phyloP scores from a whole-genome alignment of 106 monocot species.

The Dendrobium officinale region DNA sequence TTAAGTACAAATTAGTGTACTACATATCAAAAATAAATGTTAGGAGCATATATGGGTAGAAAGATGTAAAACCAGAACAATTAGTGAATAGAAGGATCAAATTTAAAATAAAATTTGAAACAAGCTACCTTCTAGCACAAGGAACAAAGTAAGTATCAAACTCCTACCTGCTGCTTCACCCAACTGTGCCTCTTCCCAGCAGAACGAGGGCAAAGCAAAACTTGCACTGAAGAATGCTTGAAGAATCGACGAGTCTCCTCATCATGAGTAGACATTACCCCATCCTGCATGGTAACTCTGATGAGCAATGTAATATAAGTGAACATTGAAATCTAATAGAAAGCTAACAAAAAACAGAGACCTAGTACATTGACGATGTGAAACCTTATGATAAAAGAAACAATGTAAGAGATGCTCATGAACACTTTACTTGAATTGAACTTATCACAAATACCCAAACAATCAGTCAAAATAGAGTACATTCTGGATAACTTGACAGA shows the following conservation, averaged over 20 bases:
- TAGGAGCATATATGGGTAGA: neutral
- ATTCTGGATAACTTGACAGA: neutral
- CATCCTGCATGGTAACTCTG: constrained; percentile 36
- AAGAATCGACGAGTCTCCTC: constrained; percentile 88
- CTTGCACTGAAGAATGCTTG: constrained; percentile 87
- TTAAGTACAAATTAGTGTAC: neutral
- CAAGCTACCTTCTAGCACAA: neutral
- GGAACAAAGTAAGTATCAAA: neutral
- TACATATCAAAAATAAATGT: neutral
- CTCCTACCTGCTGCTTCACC: constrained; percentile 67
- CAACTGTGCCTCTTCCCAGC: constrained; percentile 82
- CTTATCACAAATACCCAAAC: neutral
- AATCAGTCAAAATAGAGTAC: neutral
- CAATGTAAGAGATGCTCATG: neutral
- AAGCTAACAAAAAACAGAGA: neutral
- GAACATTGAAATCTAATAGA: neutral
- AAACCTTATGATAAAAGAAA: neutral
- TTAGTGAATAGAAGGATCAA: neutral
- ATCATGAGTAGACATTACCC: constrained; percentile 75
- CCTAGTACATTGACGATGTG: neutral
- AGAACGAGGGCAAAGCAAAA: constrained; percentile 87
- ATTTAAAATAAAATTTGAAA: neutral
- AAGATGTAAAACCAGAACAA: neutral
- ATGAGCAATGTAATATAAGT: constrained; percentile 10
- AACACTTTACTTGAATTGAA: neutral